Evolutionary conservation across 345 rosid genomes (phyloP).

Genomic region (Abelmoschus esculentus): DNA sequence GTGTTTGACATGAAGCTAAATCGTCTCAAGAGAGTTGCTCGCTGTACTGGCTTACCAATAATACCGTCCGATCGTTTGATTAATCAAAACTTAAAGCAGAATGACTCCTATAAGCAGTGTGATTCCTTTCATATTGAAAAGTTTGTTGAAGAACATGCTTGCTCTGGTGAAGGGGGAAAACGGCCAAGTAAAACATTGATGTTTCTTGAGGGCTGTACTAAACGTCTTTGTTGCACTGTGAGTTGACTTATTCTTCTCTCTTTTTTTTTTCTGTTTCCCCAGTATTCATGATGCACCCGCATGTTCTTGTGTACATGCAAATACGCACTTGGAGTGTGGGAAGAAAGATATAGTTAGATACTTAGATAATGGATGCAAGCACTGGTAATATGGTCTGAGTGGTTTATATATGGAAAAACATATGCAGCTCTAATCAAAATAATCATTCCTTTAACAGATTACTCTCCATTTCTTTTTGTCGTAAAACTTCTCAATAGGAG

Average conservation of each 20-base stretch:
- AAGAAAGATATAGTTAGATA: background rate
- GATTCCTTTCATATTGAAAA: constrained; percentile 77
- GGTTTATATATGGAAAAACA: no score
- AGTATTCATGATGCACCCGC: background rate
- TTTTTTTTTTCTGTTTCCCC: background rate
- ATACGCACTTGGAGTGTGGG: background rate
- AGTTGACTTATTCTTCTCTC: constrained; percentile 24
- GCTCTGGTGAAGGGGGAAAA: constrained; percentile 58
- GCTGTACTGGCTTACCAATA: constrained; percentile 72
- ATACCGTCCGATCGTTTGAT: constrained; percentile 45
- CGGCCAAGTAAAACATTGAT: constrained; percentile 78
- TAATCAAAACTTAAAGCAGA: constrained; percentile 54
- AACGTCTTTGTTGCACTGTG: constrained; percentile 80
- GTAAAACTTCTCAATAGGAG: no score
- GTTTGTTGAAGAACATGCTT: constrained; percentile 73
- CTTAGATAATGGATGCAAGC: background rate
- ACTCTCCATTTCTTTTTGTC: no score
- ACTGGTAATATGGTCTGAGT: no score
- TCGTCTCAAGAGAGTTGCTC: constrained; percentile 76
- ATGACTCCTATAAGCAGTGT: constrained; percentile 64
- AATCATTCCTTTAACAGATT: no score
- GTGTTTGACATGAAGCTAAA: constrained; percentile 89
- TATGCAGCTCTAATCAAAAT: no score
- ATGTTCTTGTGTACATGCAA: constrained; percentile 1
- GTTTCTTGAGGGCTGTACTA: constrained; percentile 89